Base-by-base conservation (phyloP, 805 yeast genomes). In the Candida maesae region DNA sequence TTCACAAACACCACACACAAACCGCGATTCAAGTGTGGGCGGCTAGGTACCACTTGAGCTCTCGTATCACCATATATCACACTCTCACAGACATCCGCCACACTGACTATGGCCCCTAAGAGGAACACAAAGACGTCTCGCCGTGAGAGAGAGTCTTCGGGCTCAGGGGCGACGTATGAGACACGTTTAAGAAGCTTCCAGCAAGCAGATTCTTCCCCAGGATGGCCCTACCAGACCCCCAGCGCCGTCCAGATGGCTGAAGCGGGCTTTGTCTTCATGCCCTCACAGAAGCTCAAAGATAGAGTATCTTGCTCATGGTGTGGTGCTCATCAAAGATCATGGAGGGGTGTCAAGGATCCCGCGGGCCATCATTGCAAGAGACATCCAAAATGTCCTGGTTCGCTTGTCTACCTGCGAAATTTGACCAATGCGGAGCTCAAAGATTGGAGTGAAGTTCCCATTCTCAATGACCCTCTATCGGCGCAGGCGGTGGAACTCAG, bases 181-280 rank as follows among this genome's bases (percentile, higher is more conserved):
- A 25, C 8, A 10, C 28, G 8, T 25, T 25, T 8, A 25, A 7
- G 7, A 21, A 7, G 10, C 28, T n/a, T 25, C 6, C n/a, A 25
- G 28, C n/a, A 13, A 25, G 11, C n/a, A n/a, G 14, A 25, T n/a
- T 6, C 5, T n/a, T 9, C 10, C 17, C 17, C 26, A 13, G 17
- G 44, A 25, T 60, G 64, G 64, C 61, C 63, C 5, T 39, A 59
- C 33, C 29, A 47, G 9, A 25, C 41, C n/a, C 64, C 64, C 10
- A 44, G 56, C 2, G 42, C 59, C 5, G 65, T 60, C 23, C 47
- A 54, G 20, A 58, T 84, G 68, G 84, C 81, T 1, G 68, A 65
- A 32, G 64, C 70, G 21, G 93, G 93, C 1, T 82, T 84, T 59
- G 74, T 66, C 51, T 83, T 67, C 58, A 68, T 76, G 5, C 90